Evolutionary conservation across 257 asterid species (phyloP).

Genomic region (Penstemon eatonii): DNA sequence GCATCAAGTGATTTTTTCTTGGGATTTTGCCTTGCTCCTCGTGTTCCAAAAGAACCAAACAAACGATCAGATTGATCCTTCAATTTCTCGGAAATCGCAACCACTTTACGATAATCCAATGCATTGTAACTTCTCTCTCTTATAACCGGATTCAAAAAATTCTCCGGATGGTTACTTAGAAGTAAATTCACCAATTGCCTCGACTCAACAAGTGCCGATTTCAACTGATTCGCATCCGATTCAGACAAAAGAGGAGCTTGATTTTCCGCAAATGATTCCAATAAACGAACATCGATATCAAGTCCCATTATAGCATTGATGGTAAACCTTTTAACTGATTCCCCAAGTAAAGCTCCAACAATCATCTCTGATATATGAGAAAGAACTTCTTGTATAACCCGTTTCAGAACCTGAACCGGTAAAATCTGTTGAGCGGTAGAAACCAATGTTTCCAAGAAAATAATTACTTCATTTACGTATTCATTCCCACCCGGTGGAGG

Average conservation of each 20-base stretch:
- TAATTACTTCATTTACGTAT: conserved; percentile 83
- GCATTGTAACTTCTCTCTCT: conserved; percentile 87
- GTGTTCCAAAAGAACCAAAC: conserved; percentile 83
- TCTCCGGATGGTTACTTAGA: conserved; percentile 89
- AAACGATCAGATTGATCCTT: conserved; percentile 87
- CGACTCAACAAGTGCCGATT: conserved; percentile 73
- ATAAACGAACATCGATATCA: conserved; percentile 66
- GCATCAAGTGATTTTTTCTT: conserved; percentile 94
- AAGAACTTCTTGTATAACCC: conserved; percentile 85
- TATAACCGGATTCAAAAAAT: conserved; percentile 85
- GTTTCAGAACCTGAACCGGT: conserved; percentile 79
- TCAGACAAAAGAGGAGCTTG: conserved; percentile 72
- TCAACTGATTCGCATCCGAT: conserved; percentile 62
- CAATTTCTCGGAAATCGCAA: conserved; percentile 78
- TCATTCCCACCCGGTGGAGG: conserved; percentile 81
- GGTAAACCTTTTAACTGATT: conserved; percentile 75
- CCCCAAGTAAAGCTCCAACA: conserved; percentile 72
- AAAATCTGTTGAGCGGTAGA: conserved; percentile 91
- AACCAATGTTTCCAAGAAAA: conserved; percentile 80
- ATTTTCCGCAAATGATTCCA: conserved; percentile 95
- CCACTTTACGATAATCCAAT: conserved; percentile 80
- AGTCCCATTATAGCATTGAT: conserved; percentile 76
- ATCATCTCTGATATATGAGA: conserved; percentile 89
- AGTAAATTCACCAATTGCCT: conserved; percentile 91
- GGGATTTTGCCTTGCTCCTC: conserved; percentile 85